Percentiles rank a stretch among this genome's conserved stretches.
phyloP scores from a whole-genome alignment of 75 land plant species.

The Pinus taeda region DNA sequence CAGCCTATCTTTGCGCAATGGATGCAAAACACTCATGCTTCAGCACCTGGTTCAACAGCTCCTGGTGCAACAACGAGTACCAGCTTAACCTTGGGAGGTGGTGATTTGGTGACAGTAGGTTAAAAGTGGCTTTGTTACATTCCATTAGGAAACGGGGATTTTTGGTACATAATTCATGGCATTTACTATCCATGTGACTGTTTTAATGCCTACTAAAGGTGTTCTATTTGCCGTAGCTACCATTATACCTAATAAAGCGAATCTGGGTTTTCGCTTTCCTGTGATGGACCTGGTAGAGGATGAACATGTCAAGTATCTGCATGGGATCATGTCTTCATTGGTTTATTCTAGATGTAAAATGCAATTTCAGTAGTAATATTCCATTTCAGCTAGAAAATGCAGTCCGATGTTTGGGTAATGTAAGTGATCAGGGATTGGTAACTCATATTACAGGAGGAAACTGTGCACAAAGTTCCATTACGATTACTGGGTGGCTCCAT shows the following conservation, averaged over 20 bases:
- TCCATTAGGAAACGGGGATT: neutral
- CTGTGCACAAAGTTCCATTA: too few relatives aligned
- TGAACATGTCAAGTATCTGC: neutral
- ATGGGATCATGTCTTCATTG: too few relatives aligned
- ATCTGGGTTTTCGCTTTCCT: neutral
- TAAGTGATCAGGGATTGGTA: too few relatives aligned
- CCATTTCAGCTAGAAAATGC: too few relatives aligned
- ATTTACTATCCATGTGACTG: constrained; percentile 8
- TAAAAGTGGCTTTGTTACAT: constrained; percentile 2
- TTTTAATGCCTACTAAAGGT: neutral
- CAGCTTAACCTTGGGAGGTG: constrained; percentile 1
- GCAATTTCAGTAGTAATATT: too few relatives aligned
- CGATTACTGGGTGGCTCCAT: too few relatives aligned
- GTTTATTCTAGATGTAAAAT: too few relatives aligned
- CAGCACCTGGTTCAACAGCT: neutral
- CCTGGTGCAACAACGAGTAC: constrained; percentile 1
- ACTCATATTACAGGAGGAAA: too few relatives aligned
- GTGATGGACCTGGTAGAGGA: neutral
- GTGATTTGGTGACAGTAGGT: neutral
- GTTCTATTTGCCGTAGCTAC: neutral
- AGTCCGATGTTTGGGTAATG: too few relatives aligned
- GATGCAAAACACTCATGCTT: constrained; percentile 8
- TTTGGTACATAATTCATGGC: constrained; percentile 1
- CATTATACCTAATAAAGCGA: neutral
- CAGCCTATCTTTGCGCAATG: constrained; percentile 2